A percentile compares a stretch with the other conserved stretches of the same genome.
phyloP scores from a whole-genome alignment of 2,329 filamentous ascomycete genomes.

The Ophiosphaerella korrae region DNA sequence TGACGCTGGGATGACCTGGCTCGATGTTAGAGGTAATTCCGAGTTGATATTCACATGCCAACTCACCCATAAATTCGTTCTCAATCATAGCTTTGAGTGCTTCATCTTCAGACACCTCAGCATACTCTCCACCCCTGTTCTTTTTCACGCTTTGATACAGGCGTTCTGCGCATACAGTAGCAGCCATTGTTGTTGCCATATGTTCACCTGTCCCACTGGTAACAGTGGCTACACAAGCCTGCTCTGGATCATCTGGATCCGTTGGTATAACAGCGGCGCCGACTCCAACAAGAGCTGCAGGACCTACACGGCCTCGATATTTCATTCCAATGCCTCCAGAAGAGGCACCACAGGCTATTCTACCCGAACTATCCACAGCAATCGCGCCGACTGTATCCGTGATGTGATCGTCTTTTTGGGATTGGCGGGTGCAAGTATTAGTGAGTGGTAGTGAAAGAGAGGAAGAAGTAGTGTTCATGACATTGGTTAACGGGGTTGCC shows the following conservation, averaged over 20 bases:
- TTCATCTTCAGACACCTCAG: constrained; percentile 76
- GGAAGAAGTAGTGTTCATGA: constrained; percentile 18
- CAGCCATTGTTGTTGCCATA: constrained; percentile 94
- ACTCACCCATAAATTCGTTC: constrained; percentile 82
- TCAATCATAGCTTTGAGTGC: constrained; percentile 77
- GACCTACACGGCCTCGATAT: constrained; percentile 86
- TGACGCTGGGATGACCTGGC: constrained; percentile 76
- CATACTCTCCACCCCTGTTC: constrained; percentile 63
- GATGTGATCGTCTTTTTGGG: constrained; percentile 64
- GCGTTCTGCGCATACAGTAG: constrained; percentile 82
- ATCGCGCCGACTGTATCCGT: constrained; percentile 97
- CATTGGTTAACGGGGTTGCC: constrained; percentile 17
- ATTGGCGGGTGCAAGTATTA: neutral
- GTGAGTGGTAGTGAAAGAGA: constrained; percentile 6
- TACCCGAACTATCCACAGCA: constrained; percentile 82
- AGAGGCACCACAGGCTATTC: constrained; percentile 92
- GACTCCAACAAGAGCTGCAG: constrained; percentile 89
- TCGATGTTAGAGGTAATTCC: constrained; percentile 8
- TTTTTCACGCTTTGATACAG: constrained; percentile 74
- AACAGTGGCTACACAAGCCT: constrained; percentile 76
- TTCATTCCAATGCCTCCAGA: constrained; percentile 99
- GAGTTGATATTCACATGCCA: neutral
- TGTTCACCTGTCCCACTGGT: constrained; percentile 97
- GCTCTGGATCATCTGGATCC: constrained; percentile 70
- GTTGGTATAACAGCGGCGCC: constrained; percentile 87